Conservation (phyloP, 2,329 filamentous ascomycete genomes). For the Neonectria hederae region DNA sequence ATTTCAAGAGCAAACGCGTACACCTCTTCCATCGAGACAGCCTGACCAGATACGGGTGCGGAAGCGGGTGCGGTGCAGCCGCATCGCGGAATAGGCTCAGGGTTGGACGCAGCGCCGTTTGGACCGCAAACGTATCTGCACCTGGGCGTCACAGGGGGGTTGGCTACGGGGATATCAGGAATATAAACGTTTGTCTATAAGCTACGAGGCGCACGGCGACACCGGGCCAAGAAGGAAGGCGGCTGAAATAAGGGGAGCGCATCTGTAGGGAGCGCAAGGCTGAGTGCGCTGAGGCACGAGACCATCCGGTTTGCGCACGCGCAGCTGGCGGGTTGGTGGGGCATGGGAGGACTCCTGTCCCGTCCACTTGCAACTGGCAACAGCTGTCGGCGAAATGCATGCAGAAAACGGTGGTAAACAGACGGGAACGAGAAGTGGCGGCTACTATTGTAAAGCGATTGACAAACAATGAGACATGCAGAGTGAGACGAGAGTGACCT, state of each 20-base stretch:
- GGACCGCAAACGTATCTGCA: not conserved
- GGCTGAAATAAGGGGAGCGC: slow-evolving; percentile 15
- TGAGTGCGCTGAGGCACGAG: slow-evolving; percentile 36
- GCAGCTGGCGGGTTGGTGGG: slow-evolving; percentile 36
- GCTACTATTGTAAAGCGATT: not conserved
- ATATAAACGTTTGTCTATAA: not conserved
- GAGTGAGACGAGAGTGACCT: not conserved
- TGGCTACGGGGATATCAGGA: not conserved
- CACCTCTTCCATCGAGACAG: not conserved
- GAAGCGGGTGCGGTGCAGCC: not conserved
- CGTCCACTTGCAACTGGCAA: slow-evolving; percentile 9
- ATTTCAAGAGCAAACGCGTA: not conserved
- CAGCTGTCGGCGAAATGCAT: slow-evolving; percentile 15
- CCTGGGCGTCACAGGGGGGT: not conserved
- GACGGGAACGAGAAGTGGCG: not conserved
- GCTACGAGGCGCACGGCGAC: slow-evolving; percentile 2
- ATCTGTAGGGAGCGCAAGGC: slow-evolving; percentile 1
- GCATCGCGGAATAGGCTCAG: slow-evolving; percentile 1
- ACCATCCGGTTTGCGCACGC: slow-evolving; percentile 33
- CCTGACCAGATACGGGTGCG: not conserved
- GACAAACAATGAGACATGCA: not conserved
- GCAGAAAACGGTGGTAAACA: slow-evolving; percentile 5
- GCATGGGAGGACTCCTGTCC: slow-evolving; percentile 10
- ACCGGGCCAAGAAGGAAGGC: slow-evolving; percentile 17
- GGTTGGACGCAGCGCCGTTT: not conserved